These are phyloP conservation scores for Paraurostyla sp. DNA, from an alignment of 73 alveolate species.

Conservation along the genomic window DNA sequence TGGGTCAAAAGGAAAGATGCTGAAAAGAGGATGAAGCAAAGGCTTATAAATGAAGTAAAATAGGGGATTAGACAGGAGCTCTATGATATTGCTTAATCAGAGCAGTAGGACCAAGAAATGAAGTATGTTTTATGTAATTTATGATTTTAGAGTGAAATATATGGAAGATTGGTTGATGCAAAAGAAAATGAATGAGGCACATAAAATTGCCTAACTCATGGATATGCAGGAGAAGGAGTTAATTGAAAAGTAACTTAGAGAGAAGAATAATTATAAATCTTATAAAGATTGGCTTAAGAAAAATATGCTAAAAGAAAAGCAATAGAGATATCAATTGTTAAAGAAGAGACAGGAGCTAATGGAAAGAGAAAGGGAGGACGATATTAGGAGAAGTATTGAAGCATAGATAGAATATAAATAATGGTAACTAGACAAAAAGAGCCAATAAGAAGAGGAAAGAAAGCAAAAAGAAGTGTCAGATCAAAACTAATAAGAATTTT, in stretches of 20 bases:
- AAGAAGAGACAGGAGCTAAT: conserved; percentile 29
- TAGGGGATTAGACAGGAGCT: conserved; percentile 48
- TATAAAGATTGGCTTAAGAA: conserved; percentile 43
- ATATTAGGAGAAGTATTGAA: conserved; percentile 14
- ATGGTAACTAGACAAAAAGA: conserved; percentile 2
- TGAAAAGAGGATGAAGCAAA: conserved; percentile 58
- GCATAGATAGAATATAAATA: conserved; percentile 29
- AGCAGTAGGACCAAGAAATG: conserved; percentile 15
- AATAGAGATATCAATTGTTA: neutral
- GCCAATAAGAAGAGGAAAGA: conserved; percentile 9
- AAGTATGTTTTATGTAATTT: neutral
- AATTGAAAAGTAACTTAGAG: conserved; percentile 15
- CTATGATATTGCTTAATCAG: conserved; percentile 28
- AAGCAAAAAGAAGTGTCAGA: neutral
- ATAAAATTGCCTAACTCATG: conserved; percentile 32
- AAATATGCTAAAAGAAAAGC: conserved; percentile 42
- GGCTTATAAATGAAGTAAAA: conserved; percentile 34
- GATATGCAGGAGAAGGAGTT: conserved; percentile 30
- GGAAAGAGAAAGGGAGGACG: conserved; percentile 20
- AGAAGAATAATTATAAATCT: neutral
- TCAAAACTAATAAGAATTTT: neutral
- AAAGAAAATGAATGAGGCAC: conserved; percentile 44
- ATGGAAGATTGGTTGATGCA: conserved; percentile 55
- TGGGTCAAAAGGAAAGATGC: conserved; percentile 65
- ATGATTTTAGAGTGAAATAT: conserved; percentile 5